These are phyloP conservation scores for Penicillium mononematosum DNA, from an alignment of 495 filamentous ascomycete species.

Conservation along the genomic window DNA sequence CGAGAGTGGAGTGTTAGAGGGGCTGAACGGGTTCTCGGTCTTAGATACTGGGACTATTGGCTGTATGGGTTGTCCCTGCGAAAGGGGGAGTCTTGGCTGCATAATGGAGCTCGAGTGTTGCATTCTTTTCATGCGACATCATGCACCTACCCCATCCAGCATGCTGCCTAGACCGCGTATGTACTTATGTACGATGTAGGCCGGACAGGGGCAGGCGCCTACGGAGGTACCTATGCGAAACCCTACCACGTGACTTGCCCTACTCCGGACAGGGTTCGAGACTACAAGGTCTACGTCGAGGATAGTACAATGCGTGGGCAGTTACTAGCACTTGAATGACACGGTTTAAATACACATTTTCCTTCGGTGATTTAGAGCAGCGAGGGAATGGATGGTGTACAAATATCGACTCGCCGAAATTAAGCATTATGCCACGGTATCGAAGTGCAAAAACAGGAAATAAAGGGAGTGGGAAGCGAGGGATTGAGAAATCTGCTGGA, in stretches of 20 bases:
- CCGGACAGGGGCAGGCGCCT: background rate
- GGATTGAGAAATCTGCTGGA: background rate
- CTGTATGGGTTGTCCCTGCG: background rate
- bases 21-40: too few species aligned
- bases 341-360: background rate
- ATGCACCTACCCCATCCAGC: conserved; percentile 1
- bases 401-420: background rate
- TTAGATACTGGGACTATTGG: background rate
- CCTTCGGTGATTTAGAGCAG: background rate
- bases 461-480: background rate
- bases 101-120: conserved; percentile 4
- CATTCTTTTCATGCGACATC: conserved; percentile 6
- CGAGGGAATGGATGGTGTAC: background rate
- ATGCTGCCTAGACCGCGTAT: background rate
- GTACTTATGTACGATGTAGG: background rate
- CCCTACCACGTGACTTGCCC: conserved; percentile 12
- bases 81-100: conserved; percentile 11
- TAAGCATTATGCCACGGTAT: conserved; percentile 5
- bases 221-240: background rate
- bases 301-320: background rate
- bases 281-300: background rate
- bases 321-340: background rate
- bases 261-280: background rate
- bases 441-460: background rate
- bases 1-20: background rate